Evolutionary conservation across 2,329 filamentous ascomycete genomes (phyloP), one percentile per base, ranked within the genome.

Genomic region (Alternaria metachromatica): DNA sequence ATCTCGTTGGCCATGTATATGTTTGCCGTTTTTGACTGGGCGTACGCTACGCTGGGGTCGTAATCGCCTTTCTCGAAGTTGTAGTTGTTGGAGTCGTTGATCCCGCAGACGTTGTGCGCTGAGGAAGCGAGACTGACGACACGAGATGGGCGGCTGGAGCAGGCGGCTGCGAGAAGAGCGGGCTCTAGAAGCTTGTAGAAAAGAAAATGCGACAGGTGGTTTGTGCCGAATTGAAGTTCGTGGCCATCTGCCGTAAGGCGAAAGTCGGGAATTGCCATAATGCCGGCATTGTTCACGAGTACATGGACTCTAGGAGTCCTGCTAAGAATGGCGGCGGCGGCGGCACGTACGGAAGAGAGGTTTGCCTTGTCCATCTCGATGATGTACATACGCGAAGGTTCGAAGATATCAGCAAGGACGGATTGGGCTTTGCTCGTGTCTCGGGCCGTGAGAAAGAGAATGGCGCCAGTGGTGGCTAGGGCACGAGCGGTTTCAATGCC

Each of bases 1-100:
- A 87, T 78, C 56, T 86, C 80, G 63, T 84, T 86, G 7, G 85
- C 82, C 60, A 84, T 81, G 68, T 82, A 85, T 21, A 87, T 80
- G 55, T 84, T 85, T 6, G 85, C 84, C 0, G 82, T 79, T 69
- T 88, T 88, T 44, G 81, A 80, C 61, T 85, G 82, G 0, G 76
- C 82, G 64, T 87, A 88, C 2, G 82, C 78, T 2, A 62, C 45
- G 57, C 72, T 77, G 0, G 79, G 78, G 0, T 81, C 70, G 65
- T 85, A 84, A 1, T 9, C 12, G 26, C 64, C 69, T 13, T 68
- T 72, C 15, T 72, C 67, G 37, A 82, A 78, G 55, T 81, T 78
- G 66, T 82, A 77, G 68, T 84, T 77, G 62, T 84, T 79, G 43
- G 79, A 78, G 25, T 79, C 26, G 12, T 50, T 69, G 28, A 83